Evolutionary conservation across 257 asterid species (phyloP).

Genomic region (Salvia rosmarinus): DNA sequence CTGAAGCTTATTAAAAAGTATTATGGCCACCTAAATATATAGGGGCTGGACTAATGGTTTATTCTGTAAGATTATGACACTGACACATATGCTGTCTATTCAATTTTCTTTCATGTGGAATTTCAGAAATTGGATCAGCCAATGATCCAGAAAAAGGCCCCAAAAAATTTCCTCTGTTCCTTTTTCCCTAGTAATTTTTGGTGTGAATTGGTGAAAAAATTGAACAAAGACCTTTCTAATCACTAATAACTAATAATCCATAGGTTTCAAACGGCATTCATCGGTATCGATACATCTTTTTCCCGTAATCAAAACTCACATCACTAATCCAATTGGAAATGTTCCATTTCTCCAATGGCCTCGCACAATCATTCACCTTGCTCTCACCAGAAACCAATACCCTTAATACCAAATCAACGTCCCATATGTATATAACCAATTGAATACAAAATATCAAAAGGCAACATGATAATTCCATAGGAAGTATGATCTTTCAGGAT

Average conservation of each 20-base stretch:
- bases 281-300: background rate
- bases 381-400: background rate
- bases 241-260: background rate
- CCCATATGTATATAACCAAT: background rate
- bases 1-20: too few species aligned
- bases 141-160: background rate
- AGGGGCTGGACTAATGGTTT: too few species aligned
- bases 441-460: background rate
- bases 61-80: too few species aligned
- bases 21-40: too few species aligned
- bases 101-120: slow-evolving; percentile 5
- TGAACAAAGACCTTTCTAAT: slow-evolving; percentile 3
- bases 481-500: slow-evolving; percentile 14
- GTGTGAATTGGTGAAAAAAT: background rate
- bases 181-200: background rate
- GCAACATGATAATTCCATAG: background rate
- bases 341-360: background rate
- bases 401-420: background rate
- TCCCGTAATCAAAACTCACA: slow-evolving; percentile 23
- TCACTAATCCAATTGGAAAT: background rate
- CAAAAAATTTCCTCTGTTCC: background rate
- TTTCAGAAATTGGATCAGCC: slow-evolving; percentile 9
- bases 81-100: background rate
- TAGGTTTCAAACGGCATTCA: background rate
- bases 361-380: background rate